phyloP scores from a whole-genome alignment of 768 basidiomycete species.

The Auriscalpium microsporum region DNA sequence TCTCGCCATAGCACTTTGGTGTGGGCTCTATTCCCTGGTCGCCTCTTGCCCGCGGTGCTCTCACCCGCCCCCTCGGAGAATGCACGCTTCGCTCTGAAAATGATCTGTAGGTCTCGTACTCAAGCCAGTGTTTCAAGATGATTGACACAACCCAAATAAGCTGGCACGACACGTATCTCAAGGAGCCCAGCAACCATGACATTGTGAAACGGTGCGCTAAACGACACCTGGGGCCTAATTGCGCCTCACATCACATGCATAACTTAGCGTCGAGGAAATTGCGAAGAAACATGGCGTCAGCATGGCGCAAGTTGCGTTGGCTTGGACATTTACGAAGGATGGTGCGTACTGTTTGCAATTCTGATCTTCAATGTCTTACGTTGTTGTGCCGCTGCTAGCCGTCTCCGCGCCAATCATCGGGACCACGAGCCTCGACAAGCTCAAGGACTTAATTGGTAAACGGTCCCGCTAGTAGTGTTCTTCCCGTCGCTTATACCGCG shows the following conservation, averaged over 20 bases:
- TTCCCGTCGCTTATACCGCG: not conserved
- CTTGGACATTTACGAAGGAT: constrained; percentile 24
- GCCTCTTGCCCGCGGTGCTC: constrained; percentile 23
- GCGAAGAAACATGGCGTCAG: constrained; percentile 26
- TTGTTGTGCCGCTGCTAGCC: not conserved
- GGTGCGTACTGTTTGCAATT: constrained; percentile 10
- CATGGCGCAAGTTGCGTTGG: constrained; percentile 33
- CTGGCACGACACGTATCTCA: constrained; percentile 6
- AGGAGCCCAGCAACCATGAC: constrained; percentile 8
- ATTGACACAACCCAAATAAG: constrained; percentile 2
- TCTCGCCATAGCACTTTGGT: constrained; percentile 18
- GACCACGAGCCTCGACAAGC: constrained; percentile 23
- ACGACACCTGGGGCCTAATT: not conserved
- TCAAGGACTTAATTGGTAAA: constrained; percentile 25
- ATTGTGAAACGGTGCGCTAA: constrained; percentile 6
- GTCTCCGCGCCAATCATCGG: constrained; percentile 30
- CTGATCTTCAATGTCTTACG: not conserved
- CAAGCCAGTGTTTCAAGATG: not conserved
- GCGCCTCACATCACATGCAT: not conserved
- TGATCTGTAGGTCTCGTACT: constrained; percentile 13
- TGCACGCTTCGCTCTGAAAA: constrained; percentile 15
- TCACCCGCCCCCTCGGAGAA: constrained; percentile 19
- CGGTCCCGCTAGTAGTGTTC: not conserved
- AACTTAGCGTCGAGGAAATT: constrained; percentile 23
- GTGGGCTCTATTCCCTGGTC: constrained; percentile 36